phyloP scores from a whole-genome alignment of 768 basidiomycete species.

The Tephrocybe sp. region DNA sequence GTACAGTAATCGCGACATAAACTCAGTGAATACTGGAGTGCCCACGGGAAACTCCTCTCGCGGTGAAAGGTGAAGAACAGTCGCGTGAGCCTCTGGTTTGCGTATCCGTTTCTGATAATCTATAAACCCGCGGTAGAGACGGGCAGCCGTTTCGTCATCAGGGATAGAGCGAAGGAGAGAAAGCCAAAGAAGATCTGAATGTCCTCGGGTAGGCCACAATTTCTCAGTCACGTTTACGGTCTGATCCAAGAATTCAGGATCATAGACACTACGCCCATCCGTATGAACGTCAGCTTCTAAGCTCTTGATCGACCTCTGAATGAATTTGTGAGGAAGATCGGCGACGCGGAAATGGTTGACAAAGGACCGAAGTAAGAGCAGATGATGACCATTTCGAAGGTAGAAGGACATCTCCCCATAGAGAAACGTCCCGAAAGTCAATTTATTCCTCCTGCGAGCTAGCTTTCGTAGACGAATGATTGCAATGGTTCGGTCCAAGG shows the following conservation, averaged over 20 bases:
- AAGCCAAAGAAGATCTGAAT: conserved; percentile 39
- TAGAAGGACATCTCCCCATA: conserved; percentile 46
- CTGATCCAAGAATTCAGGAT: conserved; percentile 4
- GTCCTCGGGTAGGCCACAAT: conserved; percentile 30
- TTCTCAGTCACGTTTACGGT: conserved; percentile 20
- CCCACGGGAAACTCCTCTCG: conserved; percentile 26
- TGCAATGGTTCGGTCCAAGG: conserved; percentile 30
- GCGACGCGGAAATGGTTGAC: conserved; percentile 46
- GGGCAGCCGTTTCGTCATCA: conserved; percentile 20
- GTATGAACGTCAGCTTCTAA: conserved; percentile 3
- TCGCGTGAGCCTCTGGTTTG: not conserved
- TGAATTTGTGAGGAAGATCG: conserved; percentile 46
- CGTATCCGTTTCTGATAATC: not conserved
- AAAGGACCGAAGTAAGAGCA: conserved; percentile 43
- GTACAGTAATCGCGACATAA: conserved; percentile 40
- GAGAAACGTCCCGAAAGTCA: conserved; percentile 25
- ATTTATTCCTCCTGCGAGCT: conserved; percentile 21
- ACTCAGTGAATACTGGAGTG: conserved; percentile 47
- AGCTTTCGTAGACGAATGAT: conserved; percentile 30
- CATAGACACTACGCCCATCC: not conserved
- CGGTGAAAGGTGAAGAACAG: conserved; percentile 23
- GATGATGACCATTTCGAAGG: conserved; percentile 20
- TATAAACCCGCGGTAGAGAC: conserved; percentile 42
- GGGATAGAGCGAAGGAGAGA: conserved; percentile 27
- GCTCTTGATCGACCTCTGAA: conserved; percentile 19